Conservation (phyloP, 2,329 filamentous ascomycete genomes). For the Hirsutella rhossiliensis region DNA sequence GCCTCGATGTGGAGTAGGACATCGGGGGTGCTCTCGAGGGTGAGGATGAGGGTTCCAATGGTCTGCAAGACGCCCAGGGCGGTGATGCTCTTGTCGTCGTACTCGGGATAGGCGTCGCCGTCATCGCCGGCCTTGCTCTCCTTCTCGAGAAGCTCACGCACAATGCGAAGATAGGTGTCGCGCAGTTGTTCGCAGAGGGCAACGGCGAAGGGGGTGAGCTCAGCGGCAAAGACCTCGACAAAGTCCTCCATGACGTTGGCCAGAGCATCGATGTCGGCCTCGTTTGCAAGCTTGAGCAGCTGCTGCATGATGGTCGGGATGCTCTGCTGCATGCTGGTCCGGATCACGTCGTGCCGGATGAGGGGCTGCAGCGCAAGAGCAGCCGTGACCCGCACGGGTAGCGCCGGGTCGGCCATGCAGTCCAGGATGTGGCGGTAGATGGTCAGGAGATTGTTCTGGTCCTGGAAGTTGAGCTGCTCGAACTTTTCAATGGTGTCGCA, state of each 20-base stretch:
- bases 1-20: conserved; percentile 90
- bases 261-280: conserved; percentile 92
- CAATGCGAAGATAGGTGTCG: conserved; percentile 90
- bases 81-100: conserved; percentile 98
- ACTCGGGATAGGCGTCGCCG: conserved; percentile 76
- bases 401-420: conserved; percentile 87
- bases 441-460: conserved; percentile 85
- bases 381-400: conserved; percentile 89
- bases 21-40: conserved; percentile 91
- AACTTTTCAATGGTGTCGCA: conserved; percentile 98
- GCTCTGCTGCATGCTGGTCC: conserved; percentile 90
- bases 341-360: conserved; percentile 89
- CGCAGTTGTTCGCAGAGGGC: conserved; percentile 90
- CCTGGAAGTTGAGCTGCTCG: conserved; percentile 92
- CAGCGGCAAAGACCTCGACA: conserved; percentile 94
- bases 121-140: conserved; percentile 66
- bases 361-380: conserved; percentile 88
- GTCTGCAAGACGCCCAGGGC: conserved; percentile 93
- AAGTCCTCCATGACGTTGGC: conserved; percentile 99
- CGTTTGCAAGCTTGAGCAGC: conserved; percentile 89
- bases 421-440: conserved; percentile 96
- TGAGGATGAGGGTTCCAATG: conserved; percentile 93
- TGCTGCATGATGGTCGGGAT: conserved; percentile 99
- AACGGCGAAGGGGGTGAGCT: conserved; percentile 93
- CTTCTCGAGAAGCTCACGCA: conserved; percentile 81